Evolutionary conservation across 106 monocot species (phyloP).

Genomic region (Acorus calamus): DNA sequence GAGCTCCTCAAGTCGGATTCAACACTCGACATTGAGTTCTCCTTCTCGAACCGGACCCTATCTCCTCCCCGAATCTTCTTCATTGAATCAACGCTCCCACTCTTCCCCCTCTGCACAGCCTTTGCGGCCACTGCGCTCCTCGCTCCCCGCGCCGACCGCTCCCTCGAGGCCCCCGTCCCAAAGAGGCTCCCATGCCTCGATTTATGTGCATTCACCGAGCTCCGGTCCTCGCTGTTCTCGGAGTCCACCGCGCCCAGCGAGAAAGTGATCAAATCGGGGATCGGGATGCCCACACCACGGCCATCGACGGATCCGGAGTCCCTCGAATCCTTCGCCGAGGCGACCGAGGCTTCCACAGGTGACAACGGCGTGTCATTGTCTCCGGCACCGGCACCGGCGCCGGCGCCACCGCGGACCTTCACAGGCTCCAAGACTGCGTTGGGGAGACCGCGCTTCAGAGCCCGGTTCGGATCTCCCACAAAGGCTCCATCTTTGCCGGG

Average conservation of each 20-base stretch:
- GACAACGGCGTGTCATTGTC: too few species aligned
- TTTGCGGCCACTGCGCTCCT: conserved; percentile 19
- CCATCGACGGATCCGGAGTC: not conserved
- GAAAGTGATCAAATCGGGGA: conserved; percentile 6
- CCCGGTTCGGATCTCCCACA: conserved; percentile 21
- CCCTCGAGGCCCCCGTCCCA: conserved; percentile 38
- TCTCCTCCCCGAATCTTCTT: conserved; percentile 25
- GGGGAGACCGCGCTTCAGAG: conserved; percentile 47
- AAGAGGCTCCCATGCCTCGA: conserved; percentile 23
- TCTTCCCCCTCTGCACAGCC: conserved; percentile 26
- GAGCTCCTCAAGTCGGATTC: conserved; percentile 50
- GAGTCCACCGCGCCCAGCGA: conserved; percentile 45
- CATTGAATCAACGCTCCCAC: conserved; percentile 16
- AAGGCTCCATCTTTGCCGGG: conserved; percentile 21
- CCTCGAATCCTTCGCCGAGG: conserved; percentile 24
- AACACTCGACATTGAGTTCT: conserved; percentile 58
- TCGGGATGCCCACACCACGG: too few species aligned
- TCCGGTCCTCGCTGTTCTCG: conserved; percentile 76
- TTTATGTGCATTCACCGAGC: conserved; percentile 43
- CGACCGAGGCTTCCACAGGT: conserved; percentile 10
- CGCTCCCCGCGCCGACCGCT: conserved; percentile 25
- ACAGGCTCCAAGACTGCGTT: conserved; percentile 15
- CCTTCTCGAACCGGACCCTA: conserved; percentile 25
- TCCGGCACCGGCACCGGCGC: not conserved
- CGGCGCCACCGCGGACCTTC: conserved; percentile 19